Evolutionary conservation across 306 rosid species (phyloP).

Genomic region (Sindora glabra): DNA sequence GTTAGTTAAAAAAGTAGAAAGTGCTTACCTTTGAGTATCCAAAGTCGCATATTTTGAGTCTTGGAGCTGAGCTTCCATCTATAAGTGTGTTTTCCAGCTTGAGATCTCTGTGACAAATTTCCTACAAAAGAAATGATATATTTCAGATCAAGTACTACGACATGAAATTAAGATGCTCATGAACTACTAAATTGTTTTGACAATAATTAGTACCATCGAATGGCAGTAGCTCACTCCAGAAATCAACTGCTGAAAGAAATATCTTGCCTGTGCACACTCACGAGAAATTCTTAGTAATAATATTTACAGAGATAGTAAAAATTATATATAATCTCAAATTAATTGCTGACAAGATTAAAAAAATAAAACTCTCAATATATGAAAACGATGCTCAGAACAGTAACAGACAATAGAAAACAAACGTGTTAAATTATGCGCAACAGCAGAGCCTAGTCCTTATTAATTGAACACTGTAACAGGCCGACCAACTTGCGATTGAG

Average conservation of each 20-base stretch:
- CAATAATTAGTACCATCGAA: conserved; percentile 56
- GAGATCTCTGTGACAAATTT: conserved; percentile 97
- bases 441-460: not conserved
- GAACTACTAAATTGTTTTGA: not conserved
- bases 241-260: conserved; percentile 85
- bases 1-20: not conserved
- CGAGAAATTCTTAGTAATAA: not conserved
- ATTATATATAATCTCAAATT: not conserved
- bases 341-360: not conserved
- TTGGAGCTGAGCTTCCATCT: conserved; percentile 88
- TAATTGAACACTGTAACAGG: not conserved
- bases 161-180: not conserved
- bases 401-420: not conserved
- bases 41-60: conserved; percentile 91
- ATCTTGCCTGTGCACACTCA: conserved; percentile 59
- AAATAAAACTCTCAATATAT: not conserved
- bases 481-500: conserved; percentile 9
- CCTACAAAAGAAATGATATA: conserved; percentile 36
- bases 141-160: not conserved
- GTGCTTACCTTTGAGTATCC: conserved; percentile 87
- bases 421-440: not conserved
- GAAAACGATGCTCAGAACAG: not conserved
- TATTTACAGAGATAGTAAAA: too few relatives aligned
- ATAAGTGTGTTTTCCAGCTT: conserved; percentile 96
- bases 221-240: conserved; percentile 98